Base-by-base conservation (phyloP, 2,329 filamentous ascomycete genomes). In the Fonsecaea erecta region DNA sequence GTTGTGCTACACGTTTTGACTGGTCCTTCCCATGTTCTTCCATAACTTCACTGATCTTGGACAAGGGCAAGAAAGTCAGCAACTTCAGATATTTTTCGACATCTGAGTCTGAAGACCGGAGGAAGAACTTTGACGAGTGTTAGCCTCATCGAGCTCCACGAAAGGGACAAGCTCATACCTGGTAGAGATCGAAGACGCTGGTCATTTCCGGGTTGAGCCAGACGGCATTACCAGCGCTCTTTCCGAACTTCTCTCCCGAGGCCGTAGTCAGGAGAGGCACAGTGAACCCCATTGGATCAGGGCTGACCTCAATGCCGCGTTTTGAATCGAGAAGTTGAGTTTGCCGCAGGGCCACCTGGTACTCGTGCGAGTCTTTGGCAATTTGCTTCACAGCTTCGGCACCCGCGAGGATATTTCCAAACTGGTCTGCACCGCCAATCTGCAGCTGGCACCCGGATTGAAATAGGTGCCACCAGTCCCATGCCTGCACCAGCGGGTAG, bases 381-480 rank as follows among this genome's bases (percentile, higher is more conserved):
- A 94, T 88, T 61, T 88, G 83, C 76, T 93, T 94, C 72, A 98
- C 85, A 2, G 90, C 86, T 66, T 97, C 92, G 74, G 95, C 89
- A 55, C 95, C 95, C 12, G 93, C 88, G 30, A 96, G 85, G 70
- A 99, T 98, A 78, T 99, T 99, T 68, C 95, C 95, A 75, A 90
- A 98, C 79, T 99, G 95, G 75, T 99, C 95, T 6, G 93, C 93
- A 43, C 95, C 95, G 64, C 95, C 95, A 59, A 99, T 91, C 78
- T 99, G 93, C 75, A 98, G 85, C 74, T 93, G 89, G 9, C 93
- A 83, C 54, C 85, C 83, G 58, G 83, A 85, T 26, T 86, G 84
- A 78, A 91, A 96, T 80, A 98, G 85, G 71, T 91, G 84, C 91
- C 92, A 98, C 86, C 93, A 99, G 76, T 99, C 95, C 90, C 93